Conservation (phyloP, 2,329 filamentous ascomycete genomes). For the Penicillium sp. region DNA sequence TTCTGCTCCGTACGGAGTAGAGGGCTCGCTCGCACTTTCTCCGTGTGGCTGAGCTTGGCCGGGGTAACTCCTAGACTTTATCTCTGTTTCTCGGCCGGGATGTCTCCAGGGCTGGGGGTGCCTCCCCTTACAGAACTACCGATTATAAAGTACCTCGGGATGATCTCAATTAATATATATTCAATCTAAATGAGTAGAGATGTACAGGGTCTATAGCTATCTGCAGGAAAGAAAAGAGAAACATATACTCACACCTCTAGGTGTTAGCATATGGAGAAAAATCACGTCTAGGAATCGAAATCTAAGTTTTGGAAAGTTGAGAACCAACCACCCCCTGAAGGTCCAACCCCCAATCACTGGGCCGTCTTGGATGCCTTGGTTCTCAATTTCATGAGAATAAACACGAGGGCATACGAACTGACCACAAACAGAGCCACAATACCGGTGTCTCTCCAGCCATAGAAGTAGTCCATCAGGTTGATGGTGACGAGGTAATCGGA, state of each 20-base stretch:
- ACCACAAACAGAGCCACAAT: conserved; percentile 51
- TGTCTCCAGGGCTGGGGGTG: not conserved
- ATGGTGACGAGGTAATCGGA: conserved; percentile 52
- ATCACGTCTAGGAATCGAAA: not conserved
- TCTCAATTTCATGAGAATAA: conserved; percentile 30
- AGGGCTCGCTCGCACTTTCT: conserved; percentile 3
- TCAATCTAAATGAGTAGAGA: not conserved
- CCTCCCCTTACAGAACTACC: too few relatives aligned
- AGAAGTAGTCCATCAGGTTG: conserved; percentile 53
- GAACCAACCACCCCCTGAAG: not conserved
- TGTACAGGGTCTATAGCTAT: not conserved
- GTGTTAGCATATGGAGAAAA: not conserved
- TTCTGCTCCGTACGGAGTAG: too few relatives aligned
- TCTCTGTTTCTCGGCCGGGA: not conserved
- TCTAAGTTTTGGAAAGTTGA: not conserved
- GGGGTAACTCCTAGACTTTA: conserved; percentile 2
- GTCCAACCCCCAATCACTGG: conserved; percentile 11
- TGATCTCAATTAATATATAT: not conserved
- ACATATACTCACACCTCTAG: not conserved
- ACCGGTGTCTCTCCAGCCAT: conserved; percentile 58
- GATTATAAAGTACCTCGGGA: too few relatives aligned
- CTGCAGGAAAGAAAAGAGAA: not conserved
- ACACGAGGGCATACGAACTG: conserved; percentile 46
- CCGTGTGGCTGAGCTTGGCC: not conserved
- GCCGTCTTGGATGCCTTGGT: conserved; percentile 32